Evolutionary conservation across 345 rosid species (phyloP), one percentile per base, ranked within the genome.

Genomic region (Gossypium bickii): DNA sequence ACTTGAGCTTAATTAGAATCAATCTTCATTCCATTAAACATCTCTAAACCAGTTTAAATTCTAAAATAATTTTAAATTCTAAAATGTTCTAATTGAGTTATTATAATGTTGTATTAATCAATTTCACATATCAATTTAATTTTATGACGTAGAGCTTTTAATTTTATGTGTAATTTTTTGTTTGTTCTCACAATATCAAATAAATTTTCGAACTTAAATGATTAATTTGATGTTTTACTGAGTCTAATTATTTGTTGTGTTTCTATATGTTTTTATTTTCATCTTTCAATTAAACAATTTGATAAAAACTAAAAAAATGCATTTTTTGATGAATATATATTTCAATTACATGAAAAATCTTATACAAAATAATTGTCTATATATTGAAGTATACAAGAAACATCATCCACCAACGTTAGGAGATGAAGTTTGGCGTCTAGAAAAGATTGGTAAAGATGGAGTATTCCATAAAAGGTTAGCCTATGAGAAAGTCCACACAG

Each of bases 371-470:
- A 3, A 15, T 49, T 24, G 58, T 24, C 67, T 17, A 34, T 34
- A 34, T 34, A 34, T 18, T 76, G 77, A 72, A 92, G 98, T 90
- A 84, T 94, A 94, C 89, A 92, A 88, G 93, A 94, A 94, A 80
- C 94, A 94, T 79, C 81, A 89, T 79, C 98, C 98, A 22, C 98
- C 98, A 63, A 77, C 70, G 84, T 74, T 94, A 53, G 82, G 80
- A 3, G 98, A 94, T 74, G 90, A 94, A 11, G 63, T 58, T 58
- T 58, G 63, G 38, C 63, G 63, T 11, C 63, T 58, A 22, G 63
- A 58, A 12, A 94, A 89, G 83, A 90, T 94, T 29, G 94, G 94
- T 22, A 94, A 92, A 85, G 97, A 82, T 49, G 98, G 98, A 44
- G 90, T 91, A 52, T 94, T 94, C 76, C 97, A 94, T 80, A 90